Percentiles rank a stretch among this genome's conserved stretches.
These are phyloP conservation scores for Silene noctiflora DNA, from an alignment of 179 eudicot species.

Conservation along the genomic window DNA sequence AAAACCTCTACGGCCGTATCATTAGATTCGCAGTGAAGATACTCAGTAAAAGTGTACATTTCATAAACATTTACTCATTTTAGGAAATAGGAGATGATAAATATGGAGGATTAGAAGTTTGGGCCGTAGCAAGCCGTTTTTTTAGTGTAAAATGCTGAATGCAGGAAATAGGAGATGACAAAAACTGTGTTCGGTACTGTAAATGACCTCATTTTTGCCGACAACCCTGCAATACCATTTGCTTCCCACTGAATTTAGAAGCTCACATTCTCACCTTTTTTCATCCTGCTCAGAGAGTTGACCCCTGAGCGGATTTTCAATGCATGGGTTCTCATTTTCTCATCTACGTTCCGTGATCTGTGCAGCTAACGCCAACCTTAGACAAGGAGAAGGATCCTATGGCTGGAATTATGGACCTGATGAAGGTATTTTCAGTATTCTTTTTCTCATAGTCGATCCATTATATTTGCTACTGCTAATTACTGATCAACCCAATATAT, in stretches of 20 bases:
- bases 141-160: background rate
- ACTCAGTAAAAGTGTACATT: background rate
- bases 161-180: background rate
- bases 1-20: background rate
- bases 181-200: background rate
- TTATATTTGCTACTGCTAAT: background rate
- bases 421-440: slow-evolving; percentile 56
- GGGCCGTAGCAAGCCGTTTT: background rate
- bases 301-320: background rate
- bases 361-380: slow-evolving; percentile 70
- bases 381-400: slow-evolving; percentile 85
- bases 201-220: background rate
- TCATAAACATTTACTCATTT: background rate
- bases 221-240: background rate
- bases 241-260: background rate
- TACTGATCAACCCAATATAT: slow-evolving; percentile 8
- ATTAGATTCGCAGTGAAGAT: background rate
- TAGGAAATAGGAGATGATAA: background rate
- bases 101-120: too few relatives aligned
- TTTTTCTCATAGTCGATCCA: background rate
- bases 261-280: background rate
- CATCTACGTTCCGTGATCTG: background rate
- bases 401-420: slow-evolving; percentile 96
- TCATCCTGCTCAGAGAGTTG: background rate
- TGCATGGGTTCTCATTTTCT: background rate